Conservation (phyloP, 1,284 basidiomycete genomes). For the Gymnopus androsaceus region DNA sequence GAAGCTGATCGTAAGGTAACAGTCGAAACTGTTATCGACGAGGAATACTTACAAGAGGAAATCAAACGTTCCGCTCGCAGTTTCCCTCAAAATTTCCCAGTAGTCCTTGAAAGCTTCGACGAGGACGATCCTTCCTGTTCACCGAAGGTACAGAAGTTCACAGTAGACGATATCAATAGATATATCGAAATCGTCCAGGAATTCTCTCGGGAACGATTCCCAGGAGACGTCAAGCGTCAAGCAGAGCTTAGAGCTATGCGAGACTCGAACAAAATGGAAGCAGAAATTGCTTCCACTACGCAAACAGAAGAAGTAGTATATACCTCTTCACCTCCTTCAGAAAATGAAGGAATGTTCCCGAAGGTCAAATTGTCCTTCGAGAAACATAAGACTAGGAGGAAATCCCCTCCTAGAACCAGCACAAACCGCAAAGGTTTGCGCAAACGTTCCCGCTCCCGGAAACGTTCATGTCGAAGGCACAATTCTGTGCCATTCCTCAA, state of each 20-base stretch:
- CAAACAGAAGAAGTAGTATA: neutral
- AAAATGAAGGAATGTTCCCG: too few species aligned
- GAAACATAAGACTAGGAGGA: neutral
- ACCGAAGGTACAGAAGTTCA: neutral
- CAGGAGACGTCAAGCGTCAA: neutral
- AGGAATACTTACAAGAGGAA: neutral
- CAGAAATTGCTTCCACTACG: neutral
- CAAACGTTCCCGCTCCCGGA: neutral
- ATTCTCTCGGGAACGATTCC: neutral
- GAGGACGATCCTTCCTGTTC: neutral
- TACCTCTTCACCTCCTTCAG: neutral
- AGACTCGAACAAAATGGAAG: neutral
- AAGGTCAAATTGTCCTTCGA: too few species aligned
- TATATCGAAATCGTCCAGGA: slow-evolving; percentile 8
- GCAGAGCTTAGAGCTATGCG: neutral
- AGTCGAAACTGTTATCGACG: neutral
- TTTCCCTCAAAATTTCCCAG: slow-evolving; percentile 1
- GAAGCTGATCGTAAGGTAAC: too few species aligned
- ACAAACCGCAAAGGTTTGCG: neutral
- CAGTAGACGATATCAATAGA: neutral
- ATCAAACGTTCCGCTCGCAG: neutral
- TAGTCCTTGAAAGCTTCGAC: slow-evolving; percentile 3
- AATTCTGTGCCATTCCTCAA: too few species aligned
- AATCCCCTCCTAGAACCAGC: neutral
- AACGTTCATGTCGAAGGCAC: neutral